Evolutionary conservation across 495 filamentous ascomycete genomes (phyloP), one percentile per base, ranked within the genome.

Genomic region (Beverwykella pulmonaria): DNA sequence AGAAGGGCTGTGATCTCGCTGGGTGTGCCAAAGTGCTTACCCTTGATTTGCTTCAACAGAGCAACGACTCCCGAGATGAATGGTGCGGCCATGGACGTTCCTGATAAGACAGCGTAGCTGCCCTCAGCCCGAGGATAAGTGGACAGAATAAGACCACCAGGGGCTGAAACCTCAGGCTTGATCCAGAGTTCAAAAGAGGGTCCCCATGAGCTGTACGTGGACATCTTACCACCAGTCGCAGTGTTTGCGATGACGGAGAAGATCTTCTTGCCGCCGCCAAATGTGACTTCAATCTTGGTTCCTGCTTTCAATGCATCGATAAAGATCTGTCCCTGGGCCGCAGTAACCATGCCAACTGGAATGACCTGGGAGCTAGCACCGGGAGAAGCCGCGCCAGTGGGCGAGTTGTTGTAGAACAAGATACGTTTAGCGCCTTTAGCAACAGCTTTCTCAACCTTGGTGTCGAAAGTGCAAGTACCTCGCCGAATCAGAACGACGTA

Each of bases 341-440:
- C 54, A 5, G 54, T 57, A 10, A 57, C 32, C 34, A 44, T 57
- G 5, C 54, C 54, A 23, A 57, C 54, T 17, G 26, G 26, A 22
- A 36, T 15, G 19, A 41, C 39, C 39, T 4, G 39, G 15, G 39
- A 44, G 39, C 39, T 44, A 3, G 39, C 39, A 10, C 39, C 39
- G 15, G 39, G 56, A n/a, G 29, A 1, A 26, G 10, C 3, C 17
- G 44, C 56, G 26, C 25, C 15, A 12, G 10, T 23, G 7, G 56
- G 19, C n/a, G 25, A 25, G 39, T 59, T 49, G 56, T 59, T 59
- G 56, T 59, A 59, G 25, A 59, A 47, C 20, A 59, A 32, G 36
- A 59, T 49, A 2, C 12, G 32, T 34, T 59, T 48, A 10, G 56
- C 56, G 6, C 56, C 56, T 5, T 27, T 15, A 2, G 56, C 56